These are phyloP conservation scores for Lagerstroemia speciosa DNA, from an alignment of 345 rosid species.

Conservation along the genomic window DNA sequence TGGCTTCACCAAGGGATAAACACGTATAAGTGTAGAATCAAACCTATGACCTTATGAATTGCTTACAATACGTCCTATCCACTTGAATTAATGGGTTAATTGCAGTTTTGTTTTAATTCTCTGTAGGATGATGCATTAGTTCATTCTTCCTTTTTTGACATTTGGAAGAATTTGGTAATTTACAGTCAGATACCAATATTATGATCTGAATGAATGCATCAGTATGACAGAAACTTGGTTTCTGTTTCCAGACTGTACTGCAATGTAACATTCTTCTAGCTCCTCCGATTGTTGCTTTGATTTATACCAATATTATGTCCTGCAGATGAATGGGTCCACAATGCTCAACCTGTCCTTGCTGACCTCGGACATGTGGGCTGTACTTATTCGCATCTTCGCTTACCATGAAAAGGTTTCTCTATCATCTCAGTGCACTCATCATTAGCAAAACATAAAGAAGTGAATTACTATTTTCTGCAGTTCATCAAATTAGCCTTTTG, in stretches of 20 bases:
- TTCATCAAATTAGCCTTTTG: not conserved
- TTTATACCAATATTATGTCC: not conserved
- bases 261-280: not conserved
- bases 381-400: slow-evolving; percentile 70
- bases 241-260: not conserved
- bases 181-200: not conserved
- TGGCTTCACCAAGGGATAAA: too few relatives aligned
- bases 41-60: too few relatives aligned
- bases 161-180: not conserved
- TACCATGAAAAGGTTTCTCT: slow-evolving; percentile 68
- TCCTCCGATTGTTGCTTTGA: not conserved
- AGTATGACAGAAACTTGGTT: not conserved
- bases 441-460: not conserved
- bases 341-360: slow-evolving; percentile 88
- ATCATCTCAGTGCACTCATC: not conserved
- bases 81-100: too few relatives aligned
- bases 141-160: too few relatives aligned
- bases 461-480: not conserved
- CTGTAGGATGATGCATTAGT: too few relatives aligned
- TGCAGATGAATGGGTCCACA: slow-evolving; percentile 69
- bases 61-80: too few relatives aligned
- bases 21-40: too few relatives aligned
- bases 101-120: too few relatives aligned
- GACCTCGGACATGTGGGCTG: slow-evolving; percentile 95
- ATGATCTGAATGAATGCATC: not conserved